These are phyloP conservation scores for Grosmannia serpens DNA, from an alignment of 2,329 filamentous ascomycete species.

Conservation along the genomic window DNA sequence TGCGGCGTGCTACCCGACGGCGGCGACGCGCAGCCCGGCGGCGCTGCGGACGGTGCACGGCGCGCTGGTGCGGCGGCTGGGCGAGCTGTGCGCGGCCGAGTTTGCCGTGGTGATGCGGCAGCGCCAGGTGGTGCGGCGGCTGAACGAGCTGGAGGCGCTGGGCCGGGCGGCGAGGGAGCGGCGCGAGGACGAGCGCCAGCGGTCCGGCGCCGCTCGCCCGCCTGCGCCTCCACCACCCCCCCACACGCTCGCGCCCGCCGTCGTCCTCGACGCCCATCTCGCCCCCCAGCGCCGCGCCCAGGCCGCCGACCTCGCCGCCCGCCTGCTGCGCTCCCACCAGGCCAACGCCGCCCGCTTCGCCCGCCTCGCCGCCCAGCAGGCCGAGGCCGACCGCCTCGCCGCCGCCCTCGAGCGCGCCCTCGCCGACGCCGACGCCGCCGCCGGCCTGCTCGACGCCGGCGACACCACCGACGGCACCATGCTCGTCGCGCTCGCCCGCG, in stretches of 20 bases:
- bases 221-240: conserved; percentile 27
- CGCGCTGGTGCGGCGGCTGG: conserved; percentile 45
- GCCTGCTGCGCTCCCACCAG: conserved; percentile 43
- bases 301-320: conserved; percentile 44
- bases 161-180: conserved; percentile 33
- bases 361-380: conserved; percentile 39
- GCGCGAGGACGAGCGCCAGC: conserved; percentile 16
- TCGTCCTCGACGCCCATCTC: conserved; percentile 44
- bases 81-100: conserved; percentile 43
- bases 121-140: conserved; percentile 40
- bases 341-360: conserved; percentile 43
- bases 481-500: conserved; percentile 34
- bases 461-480: conserved; percentile 13
- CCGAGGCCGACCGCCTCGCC: conserved; percentile 41
- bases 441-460: conserved; percentile 25
- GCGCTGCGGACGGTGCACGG: conserved; percentile 43
- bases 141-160: conserved; percentile 48
- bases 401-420: conserved; percentile 37
- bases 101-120: conserved; percentile 42
- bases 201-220: not conserved
- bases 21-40: conserved; percentile 37
- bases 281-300: conserved; percentile 39
- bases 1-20: conserved; percentile 48
- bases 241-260: conserved; percentile 41
- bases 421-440: conserved; percentile 43